Percentiles rank a stretch among this genome's conserved stretches.
phyloP scores from a whole-genome alignment of 2,329 filamentous ascomycete species.

The Verticillium nonalfalfae region DNA sequence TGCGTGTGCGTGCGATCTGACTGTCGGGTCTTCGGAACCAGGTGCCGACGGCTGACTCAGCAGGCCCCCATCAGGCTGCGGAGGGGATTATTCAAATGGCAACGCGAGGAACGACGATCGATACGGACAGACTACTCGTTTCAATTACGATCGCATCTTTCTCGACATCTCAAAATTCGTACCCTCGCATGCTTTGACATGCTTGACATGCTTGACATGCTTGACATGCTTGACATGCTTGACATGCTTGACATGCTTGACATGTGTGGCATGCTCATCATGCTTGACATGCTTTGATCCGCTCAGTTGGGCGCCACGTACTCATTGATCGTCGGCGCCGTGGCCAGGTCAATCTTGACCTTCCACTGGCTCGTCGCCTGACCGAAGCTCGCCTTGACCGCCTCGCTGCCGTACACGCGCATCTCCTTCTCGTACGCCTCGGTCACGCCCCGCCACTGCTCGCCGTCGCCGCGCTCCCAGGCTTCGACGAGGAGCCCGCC shows the following conservation, averaged over 20 bases:
- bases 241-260: too few relatives aligned
- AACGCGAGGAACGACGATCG: too few relatives aligned
- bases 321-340: not conserved
- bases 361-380: constrained; percentile 36
- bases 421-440: constrained; percentile 57
- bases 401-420: constrained; percentile 51
- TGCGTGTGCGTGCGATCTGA: not conserved
- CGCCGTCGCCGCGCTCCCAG: constrained; percentile 24
- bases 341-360: constrained; percentile 36
- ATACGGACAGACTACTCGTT: too few relatives aligned
- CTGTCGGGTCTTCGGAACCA: not conserved
- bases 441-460: constrained; percentile 44
- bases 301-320: not conserved
- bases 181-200: too few relatives aligned
- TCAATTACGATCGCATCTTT: too few relatives aligned
- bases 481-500: constrained; percentile 44
- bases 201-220: too few relatives aligned
- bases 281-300: too few relatives aligned
- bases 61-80: not conserved
- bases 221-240: too few relatives aligned
- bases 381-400: constrained; percentile 48
- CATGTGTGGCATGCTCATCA: too few relatives aligned
- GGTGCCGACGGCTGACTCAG: not conserved
- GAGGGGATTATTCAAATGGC: too few relatives aligned
- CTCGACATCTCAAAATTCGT: too few relatives aligned